These are phyloP conservation scores for Penicillium nordicum DNA, from an alignment of 2,329 filamentous ascomycete genomes.

Conservation along the genomic window DNA sequence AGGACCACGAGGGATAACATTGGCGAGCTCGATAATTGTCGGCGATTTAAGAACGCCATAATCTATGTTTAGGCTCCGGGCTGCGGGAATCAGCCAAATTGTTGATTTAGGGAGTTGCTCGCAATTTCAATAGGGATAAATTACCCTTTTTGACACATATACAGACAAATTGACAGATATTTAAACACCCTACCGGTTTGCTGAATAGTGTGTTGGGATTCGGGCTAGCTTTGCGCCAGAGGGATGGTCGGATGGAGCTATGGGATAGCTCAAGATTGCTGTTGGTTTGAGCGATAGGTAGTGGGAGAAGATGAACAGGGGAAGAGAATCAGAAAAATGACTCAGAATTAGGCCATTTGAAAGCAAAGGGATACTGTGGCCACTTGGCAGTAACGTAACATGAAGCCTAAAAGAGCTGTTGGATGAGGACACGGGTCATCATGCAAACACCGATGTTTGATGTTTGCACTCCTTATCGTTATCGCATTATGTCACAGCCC, in stretches of 20 bases:
- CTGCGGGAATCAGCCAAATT: conserved; percentile 17
- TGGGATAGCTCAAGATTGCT: conserved; percentile 1
- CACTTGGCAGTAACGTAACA: conserved; percentile 32
- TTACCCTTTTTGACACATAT: conserved; percentile 6
- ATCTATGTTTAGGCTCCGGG: conserved; percentile 25
- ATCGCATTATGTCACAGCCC: conserved; percentile 12
- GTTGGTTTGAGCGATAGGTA: background rate
- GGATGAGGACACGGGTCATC: conserved; percentile 25
- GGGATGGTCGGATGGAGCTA: conserved; percentile 10
- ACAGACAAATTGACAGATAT: conserved; percentile 1
- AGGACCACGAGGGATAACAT: conserved; percentile 47
- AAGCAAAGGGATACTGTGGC: conserved; percentile 27
- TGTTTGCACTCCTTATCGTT: conserved; percentile 23
- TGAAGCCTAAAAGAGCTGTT: conserved; percentile 22
- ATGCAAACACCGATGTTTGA: conserved; percentile 10
- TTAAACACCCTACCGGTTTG: conserved; percentile 10
- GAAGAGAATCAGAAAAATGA: background rate
- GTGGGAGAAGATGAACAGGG: background rate
- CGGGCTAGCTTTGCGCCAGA: conserved; percentile 18
- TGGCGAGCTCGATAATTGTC: conserved; percentile 28
- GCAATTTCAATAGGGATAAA: conserved; percentile 1
- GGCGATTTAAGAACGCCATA: conserved; percentile 33
- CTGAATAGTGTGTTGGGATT: conserved; percentile 11
- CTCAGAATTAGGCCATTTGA: conserved; percentile 27
- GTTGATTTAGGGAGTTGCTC: background rate